Conservation (phyloP, 1,284 basidiomycete species). For the Austroboletus novae-zelandiae region DNA sequence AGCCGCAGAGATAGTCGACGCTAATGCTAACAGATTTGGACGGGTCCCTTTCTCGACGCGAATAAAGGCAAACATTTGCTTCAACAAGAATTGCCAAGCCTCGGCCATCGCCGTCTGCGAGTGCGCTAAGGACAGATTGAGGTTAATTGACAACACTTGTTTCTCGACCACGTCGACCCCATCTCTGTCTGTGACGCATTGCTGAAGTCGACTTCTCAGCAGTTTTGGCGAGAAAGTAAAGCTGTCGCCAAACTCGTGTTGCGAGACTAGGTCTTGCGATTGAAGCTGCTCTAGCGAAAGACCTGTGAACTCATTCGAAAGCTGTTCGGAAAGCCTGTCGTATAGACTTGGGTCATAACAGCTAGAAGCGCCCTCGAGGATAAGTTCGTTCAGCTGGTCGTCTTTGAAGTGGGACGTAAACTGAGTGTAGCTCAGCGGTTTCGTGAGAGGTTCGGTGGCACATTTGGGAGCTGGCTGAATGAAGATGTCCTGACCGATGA, state of each 20-base stretch:
- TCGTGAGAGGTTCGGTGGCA: conserved; percentile 35
- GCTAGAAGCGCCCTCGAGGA: conserved; percentile 65
- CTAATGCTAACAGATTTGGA: conserved; percentile 56
- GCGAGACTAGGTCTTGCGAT: conserved; percentile 57
- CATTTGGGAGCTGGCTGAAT: conserved; percentile 46
- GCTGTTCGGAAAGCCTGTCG: conserved; percentile 47
- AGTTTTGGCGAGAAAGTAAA: conserved; percentile 68
- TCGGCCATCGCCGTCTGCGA: conserved; percentile 73
- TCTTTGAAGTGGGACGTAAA: conserved; percentile 57
- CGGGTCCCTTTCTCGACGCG: conserved; percentile 56
- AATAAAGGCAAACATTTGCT: conserved; percentile 62
- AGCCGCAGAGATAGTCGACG: conserved; percentile 60
- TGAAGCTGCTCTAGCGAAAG: conserved; percentile 65
- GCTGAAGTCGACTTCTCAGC: conserved; percentile 52
- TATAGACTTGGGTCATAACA: conserved; percentile 72
- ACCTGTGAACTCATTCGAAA: conserved; percentile 50
- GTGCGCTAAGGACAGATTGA: conserved; percentile 84
- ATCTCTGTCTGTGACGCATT: conserved; percentile 43
- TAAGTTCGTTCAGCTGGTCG: conserved; percentile 59
- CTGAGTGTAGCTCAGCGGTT: conserved; percentile 57
- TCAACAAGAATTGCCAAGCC: conserved; percentile 76
- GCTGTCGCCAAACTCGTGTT: conserved; percentile 77
- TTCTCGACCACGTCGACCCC: conserved; percentile 47
- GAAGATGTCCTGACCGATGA: conserved; percentile 69
- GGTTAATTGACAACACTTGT: conserved; percentile 66